Base-by-base conservation (phyloP, 768 basidiomycete genomes). In the Pisolithus marmoratus region DNA sequence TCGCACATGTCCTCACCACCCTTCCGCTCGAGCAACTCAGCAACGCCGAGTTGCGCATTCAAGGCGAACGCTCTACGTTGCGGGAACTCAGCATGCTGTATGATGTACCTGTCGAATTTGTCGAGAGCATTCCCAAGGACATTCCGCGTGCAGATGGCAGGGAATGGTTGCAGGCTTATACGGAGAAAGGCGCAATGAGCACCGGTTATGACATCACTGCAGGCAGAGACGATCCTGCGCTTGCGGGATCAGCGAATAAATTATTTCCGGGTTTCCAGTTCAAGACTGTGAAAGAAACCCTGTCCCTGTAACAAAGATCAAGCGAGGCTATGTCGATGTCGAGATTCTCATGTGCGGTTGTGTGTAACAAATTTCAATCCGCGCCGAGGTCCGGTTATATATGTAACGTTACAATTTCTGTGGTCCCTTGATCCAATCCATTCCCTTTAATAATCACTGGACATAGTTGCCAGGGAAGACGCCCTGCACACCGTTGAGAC, bases 391-490 rank as follows among this genome's bases (percentile, higher is more conserved):
- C 34, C 34, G 14, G 34, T 34, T 14, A 34, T 34, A 14, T 42
- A 42, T 42, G 40, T 41, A 41, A 41, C 15, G 40, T 41, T 41
- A 19, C 22, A 19, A 6, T 19, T 34, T 14, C 34, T 12, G 12
- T 12, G 34, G 12, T 34, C 14, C 34, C n/a, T n/a, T n/a, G n/a
- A n/a, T n/a, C n/a, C n/a, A n/a, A n/a, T n/a, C n/a, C n/a, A n/a
- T n/a, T n/a, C n/a, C n/a, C 4, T 34, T 34, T 34, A 56, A 50
- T 22, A 24, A 38, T 54, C 46, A 63, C 48, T 70, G 68, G 20
- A 68, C 66, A 31, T 68, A 71, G 69, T 65, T 71, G 80, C 89
- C 90, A 50, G 94, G 95, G 72, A 97, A 97, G 15, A 94, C 87
- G 8, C 94, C 94, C 65, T 90, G 82, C 55, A 67, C 65, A 7